Conservation (phyloP, 1,284 basidiomycete species). For the Ceratobasidium sp. region DNA sequence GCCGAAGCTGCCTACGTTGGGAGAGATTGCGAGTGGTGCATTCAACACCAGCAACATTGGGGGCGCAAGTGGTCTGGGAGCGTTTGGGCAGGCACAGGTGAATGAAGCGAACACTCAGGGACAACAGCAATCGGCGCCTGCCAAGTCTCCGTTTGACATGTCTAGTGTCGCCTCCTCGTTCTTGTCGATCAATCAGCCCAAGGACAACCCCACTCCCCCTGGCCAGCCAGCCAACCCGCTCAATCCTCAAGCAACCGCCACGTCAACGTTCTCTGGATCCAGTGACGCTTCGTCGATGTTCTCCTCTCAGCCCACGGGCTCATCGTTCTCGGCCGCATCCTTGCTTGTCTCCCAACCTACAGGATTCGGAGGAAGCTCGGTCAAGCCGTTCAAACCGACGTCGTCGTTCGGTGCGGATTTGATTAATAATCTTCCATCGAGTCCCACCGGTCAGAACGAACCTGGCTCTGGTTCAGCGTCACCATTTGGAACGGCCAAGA, state of each 20-base stretch:
- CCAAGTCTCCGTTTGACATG: constrained; percentile 55
- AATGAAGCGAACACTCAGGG: constrained; percentile 58
- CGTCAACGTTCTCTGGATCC: constrained; percentile 20
- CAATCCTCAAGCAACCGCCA: constrained; percentile 77
- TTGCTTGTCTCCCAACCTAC: constrained; percentile 79
- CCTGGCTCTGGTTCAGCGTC: neutral
- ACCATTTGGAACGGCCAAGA: constrained; percentile 15
- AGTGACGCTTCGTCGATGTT: constrained; percentile 48
- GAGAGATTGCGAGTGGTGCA: constrained; percentile 76
- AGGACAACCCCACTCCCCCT: constrained; percentile 35
- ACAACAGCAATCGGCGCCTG: neutral
- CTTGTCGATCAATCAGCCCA: constrained; percentile 54
- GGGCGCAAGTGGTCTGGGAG: constrained; percentile 50
- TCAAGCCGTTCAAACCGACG: constrained; percentile 92
- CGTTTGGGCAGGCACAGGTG: constrained; percentile 51
- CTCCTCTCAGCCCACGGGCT: constrained; percentile 43
- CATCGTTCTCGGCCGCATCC: constrained; percentile 38
- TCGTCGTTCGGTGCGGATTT: constrained; percentile 88
- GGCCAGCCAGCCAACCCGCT: constrained; percentile 55
- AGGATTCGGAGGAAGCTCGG: constrained; percentile 71
- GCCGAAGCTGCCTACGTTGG: constrained; percentile 80
- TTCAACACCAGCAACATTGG: constrained; percentile 46
- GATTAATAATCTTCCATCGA: constrained; percentile 71
- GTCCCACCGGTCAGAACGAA: neutral
- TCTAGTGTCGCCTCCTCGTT: constrained; percentile 78